Evolutionary conservation across 164 flowering plant genomes (phyloP).

Genomic region (Paratinospora sagittata): DNA sequence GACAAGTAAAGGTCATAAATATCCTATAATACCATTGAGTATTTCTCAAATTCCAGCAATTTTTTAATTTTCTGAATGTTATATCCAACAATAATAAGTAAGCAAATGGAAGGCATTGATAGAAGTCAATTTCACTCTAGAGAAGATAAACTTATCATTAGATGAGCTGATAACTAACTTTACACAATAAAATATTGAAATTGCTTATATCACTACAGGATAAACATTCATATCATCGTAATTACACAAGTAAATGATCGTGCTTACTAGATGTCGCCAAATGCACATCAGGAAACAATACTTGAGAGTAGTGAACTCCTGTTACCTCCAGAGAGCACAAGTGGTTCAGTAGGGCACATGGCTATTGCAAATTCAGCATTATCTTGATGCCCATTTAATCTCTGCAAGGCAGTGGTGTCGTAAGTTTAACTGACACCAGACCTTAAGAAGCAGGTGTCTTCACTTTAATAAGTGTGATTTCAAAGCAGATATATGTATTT

Average conservation of each 20-base stretch:
- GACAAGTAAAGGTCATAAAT: too few relatives aligned
- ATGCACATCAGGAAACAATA: background rate
- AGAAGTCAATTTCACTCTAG: background rate
- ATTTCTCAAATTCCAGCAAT: background rate
- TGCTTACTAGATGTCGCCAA: too few relatives aligned
- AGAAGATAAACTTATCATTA: background rate
- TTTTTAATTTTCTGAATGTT: background rate
- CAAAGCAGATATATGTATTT: background rate
- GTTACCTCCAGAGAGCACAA: too few relatives aligned
- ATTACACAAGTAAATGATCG: background rate
- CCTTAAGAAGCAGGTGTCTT: background rate
- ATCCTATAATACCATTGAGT: background rate
- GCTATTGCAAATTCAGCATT: constrained; percentile 97
- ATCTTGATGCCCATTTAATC: constrained; percentile 84
- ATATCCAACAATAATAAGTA: background rate
- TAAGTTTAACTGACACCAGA: background rate
- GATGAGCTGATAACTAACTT: background rate
- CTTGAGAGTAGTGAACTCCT: background rate
- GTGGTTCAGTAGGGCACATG: constrained; percentile 89
- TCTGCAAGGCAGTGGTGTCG: constrained; percentile 36
- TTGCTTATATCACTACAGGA: background rate
- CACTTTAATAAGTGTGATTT: too few relatives aligned
- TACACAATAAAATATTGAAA: background rate
- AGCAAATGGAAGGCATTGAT: background rate
- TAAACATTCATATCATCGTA: background rate